Percentiles rank a stretch among this genome's conserved stretches.
Conservation (phyloP, 257 asterid genomes). For the Henckelia pumila region DNA sequence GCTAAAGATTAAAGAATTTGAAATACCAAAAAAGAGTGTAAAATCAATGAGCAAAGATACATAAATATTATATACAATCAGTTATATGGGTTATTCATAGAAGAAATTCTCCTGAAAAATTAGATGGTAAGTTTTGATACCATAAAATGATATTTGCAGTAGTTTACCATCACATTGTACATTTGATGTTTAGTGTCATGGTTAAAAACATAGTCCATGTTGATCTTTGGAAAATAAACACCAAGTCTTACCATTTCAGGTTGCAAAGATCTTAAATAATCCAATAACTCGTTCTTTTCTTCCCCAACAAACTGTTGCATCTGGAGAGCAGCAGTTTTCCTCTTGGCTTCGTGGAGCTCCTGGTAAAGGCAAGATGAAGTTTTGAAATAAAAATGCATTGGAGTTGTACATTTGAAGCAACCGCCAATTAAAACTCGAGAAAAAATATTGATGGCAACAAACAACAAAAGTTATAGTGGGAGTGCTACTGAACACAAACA, state of each 20-base stretch:
- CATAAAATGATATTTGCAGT: not conserved
- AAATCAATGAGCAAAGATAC: too few species aligned
- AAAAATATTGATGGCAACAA: not conserved
- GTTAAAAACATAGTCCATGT: not conserved
- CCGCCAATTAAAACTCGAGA: not conserved
- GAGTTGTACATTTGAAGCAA: too few species aligned
- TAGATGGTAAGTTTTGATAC: not conserved
- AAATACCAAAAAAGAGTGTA: too few species aligned
- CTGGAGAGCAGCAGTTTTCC: constrained; percentile 93
- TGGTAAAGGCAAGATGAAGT: constrained; percentile 28
- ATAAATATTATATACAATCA: too few species aligned
- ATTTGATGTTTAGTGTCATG: not conserved
- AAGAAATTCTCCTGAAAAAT: not conserved
- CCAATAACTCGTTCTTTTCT: constrained; percentile 91
- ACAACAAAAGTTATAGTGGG: not conserved
- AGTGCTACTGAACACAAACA: not conserved
- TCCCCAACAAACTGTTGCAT: constrained; percentile 98
- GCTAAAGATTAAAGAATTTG: too few species aligned
- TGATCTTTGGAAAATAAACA: not conserved
- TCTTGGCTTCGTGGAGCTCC: constrained; percentile 89
- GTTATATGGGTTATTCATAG: too few species aligned
- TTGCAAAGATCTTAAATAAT: constrained; percentile 79
- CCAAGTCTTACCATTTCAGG: constrained; percentile 71
- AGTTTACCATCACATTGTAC: not conserved
- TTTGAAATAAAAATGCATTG: not conserved